phyloP scores from a whole-genome alignment of 208 protist species.

The Phytomonas francai region DNA sequence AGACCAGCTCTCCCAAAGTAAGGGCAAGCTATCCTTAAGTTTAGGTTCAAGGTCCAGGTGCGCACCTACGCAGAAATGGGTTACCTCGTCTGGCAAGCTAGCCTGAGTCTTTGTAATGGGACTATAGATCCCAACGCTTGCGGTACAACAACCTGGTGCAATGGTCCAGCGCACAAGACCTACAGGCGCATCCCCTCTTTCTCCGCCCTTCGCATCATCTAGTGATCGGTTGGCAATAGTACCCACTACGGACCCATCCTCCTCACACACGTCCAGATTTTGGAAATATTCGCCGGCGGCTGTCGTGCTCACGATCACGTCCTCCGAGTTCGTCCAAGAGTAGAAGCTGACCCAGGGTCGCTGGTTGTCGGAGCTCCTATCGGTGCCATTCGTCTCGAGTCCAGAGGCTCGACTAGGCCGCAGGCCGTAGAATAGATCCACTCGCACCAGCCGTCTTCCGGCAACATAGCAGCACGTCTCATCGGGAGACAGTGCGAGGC shows the following conservation, averaged over 20 bases:
- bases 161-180: not conserved
- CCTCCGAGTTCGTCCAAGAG: not conserved
- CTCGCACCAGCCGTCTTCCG: conserved; percentile 28
- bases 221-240: not conserved
- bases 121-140: not conserved
- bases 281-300: conserved; percentile 8
- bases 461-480: conserved; percentile 60
- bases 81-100: not conserved
- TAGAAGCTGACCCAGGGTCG: not conserved
- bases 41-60: not conserved
- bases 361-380: not conserved
- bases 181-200: not conserved
- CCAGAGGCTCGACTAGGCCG: conserved; percentile 9
- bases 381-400: not conserved
- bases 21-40: not conserved
- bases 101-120: not conserved
- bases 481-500: conserved; percentile 43
- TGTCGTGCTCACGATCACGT: not conserved
- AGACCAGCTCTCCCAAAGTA: not conserved
- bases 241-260: conserved; percentile 9
- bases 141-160: not conserved
- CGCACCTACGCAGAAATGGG: not conserved
- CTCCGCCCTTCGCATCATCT: not conserved
- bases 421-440: conserved; percentile 38
- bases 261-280: not conserved